Base-by-base conservation (phyloP, 306 rosid species). In the Prunus armeniaca region DNA sequence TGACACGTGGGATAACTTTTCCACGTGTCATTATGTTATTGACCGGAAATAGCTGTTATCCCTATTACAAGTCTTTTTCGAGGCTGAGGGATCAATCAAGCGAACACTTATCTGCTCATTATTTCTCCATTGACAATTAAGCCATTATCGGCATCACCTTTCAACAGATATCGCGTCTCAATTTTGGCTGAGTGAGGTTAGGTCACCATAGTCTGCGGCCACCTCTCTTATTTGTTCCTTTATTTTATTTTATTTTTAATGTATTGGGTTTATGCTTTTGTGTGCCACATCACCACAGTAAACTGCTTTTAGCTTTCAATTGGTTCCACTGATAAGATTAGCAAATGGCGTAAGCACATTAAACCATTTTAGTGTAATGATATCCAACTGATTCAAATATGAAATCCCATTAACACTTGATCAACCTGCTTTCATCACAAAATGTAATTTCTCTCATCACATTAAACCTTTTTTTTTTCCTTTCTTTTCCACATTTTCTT, bases 1-100 rank as follows among this genome's bases (percentile, higher is more conserved):
- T 32, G 9, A 34, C 2, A 34, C 0, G 0, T 6, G 9, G 0
- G 2, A 6, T 34, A 1, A 34, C 0, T 6, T 6, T 34, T 34
- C 0, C 9, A 6, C 0, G 9, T 34, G 9, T 1, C 43, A 34
- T 34, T 6, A 34, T 6, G 2, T 34, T 34, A 34, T 34, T 34
- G 2, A 2, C 0, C 0, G 9, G 9, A 1, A 38, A 38, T 38
- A 38, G 10, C 9, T 38, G 0, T 38, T 38, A 38, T 38, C 43
- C 9, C 0, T 4, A 2, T 38, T 38, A 1, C 43, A 6, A 38
- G 43, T 38, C 7, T 38, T 38, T 38, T 6, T 38, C 0, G 9
- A 28, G 27, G 28, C 63, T 28, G 62, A 70, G 74, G 74, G 49
- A 34, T 2, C 38, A 5, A 8, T 19, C 32, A 12, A 12, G 2